Percentiles rank a stretch among this genome's conserved stretches.
These are phyloP conservation scores for Earliella scabrosa DNA, from an alignment of 1,284 basidiomycete species.

Conservation along the genomic window DNA sequence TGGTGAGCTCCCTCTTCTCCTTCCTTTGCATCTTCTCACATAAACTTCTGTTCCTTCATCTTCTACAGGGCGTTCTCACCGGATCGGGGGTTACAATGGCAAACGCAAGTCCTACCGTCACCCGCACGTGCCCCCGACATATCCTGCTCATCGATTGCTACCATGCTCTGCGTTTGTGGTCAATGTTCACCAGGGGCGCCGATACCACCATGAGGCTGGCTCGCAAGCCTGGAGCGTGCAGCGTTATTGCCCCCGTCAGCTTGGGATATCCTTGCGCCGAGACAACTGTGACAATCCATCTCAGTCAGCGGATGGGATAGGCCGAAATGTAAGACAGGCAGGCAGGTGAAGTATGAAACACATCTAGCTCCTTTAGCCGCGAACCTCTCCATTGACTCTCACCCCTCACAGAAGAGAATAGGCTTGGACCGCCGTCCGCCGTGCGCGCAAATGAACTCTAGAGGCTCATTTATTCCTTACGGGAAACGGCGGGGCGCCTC, in stretches of 20 bases:
- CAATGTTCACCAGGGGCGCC: neutral
- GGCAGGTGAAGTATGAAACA: neutral
- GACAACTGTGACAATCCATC: neutral
- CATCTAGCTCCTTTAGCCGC: neutral
- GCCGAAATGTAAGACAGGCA: neutral
- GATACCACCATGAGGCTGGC: constrained; percentile 1
- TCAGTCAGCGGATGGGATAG: neutral
- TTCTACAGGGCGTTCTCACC: constrained; percentile 12
- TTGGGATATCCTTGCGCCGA: neutral
- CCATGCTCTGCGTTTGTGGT: constrained; percentile 2
- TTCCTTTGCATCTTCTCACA: constrained; percentile 13
- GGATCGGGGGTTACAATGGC: constrained; percentile 12
- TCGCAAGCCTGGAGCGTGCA: neutral
- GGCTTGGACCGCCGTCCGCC: neutral
- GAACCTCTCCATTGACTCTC: neutral
- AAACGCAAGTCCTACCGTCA: constrained; percentile 5
- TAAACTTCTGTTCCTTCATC: constrained; percentile 16
- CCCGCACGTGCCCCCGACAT: constrained; percentile 4
- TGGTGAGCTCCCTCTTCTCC: constrained; percentile 5
- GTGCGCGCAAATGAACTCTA: constrained; percentile 2
- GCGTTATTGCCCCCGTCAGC: neutral
- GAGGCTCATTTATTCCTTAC: neutral
- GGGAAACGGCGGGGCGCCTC: neutral
- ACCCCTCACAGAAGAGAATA: neutral
- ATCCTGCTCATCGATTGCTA: constrained; percentile 19